Evolutionary conservation across 495 filamentous ascomycete species (phyloP).

Genomic region (Aspergillus bertholletiae): DNA sequence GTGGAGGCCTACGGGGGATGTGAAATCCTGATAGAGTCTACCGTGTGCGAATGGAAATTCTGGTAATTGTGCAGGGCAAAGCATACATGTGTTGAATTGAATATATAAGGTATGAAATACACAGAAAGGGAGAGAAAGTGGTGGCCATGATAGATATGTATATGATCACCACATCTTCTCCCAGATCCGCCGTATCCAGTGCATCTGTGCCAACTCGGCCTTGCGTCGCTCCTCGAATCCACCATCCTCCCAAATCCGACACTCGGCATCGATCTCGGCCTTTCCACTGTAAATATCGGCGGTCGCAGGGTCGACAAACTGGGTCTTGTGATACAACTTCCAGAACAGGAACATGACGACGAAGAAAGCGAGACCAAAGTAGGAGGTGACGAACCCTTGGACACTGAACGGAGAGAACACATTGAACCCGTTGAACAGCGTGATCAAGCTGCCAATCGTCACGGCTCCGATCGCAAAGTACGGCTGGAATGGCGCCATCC

Average conservation of each 20-base stretch:
- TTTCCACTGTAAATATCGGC: conserved; percentile 29
- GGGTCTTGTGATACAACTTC: conserved; percentile 28
- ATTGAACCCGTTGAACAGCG: conserved; percentile 31
- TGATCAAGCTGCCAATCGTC: conserved; percentile 17
- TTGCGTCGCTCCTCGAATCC: conserved; percentile 23
- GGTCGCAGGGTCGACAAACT: conserved; percentile 21
- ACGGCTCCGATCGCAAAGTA: conserved; percentile 25
- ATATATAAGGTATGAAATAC: no score
- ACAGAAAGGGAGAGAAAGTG: no score
- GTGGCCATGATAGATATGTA: conserved; percentile 2
- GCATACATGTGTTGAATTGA: no score
- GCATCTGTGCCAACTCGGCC: conserved; percentile 24
- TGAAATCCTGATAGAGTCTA: no score
- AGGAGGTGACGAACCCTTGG: conserved; percentile 31
- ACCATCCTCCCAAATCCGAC: conserved; percentile 31
- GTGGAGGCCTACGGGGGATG: not conserved
- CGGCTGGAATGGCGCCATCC: conserved; percentile 26
- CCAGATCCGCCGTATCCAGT: conserved; percentile 20
- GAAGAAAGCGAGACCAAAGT: conserved; percentile 32
- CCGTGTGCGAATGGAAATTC: no score
- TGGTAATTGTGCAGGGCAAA: no score
- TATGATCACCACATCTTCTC: conserved; percentile 30
- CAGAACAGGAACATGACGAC: conserved; percentile 29
- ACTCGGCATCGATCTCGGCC: conserved; percentile 32
- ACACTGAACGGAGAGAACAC: conserved; percentile 30